These are phyloP conservation scores for Salix suchowensis DNA, from an alignment of 345 rosid species.

Conservation along the genomic window DNA sequence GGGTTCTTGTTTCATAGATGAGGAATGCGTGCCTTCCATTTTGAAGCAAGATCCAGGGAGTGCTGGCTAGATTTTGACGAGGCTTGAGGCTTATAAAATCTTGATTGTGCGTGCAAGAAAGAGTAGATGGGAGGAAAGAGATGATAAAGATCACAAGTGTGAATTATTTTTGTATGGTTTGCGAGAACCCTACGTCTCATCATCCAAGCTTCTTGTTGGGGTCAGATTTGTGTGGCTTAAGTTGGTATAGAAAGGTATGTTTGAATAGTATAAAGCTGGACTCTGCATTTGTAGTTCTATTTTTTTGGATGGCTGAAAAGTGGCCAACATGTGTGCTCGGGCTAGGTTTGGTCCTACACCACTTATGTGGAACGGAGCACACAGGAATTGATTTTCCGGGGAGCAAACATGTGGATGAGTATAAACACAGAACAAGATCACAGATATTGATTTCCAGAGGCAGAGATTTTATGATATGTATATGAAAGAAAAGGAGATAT, in stretches of 20 bases:
- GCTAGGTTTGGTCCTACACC: neutral
- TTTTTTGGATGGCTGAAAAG: neutral
- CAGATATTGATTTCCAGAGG: neutral
- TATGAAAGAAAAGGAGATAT: neutral
- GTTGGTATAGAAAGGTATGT: neutral
- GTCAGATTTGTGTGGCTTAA: constrained; percentile 20
- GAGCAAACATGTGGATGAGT: neutral
- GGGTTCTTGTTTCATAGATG: constrained; percentile 11
- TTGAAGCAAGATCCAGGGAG: neutral
- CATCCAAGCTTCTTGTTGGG: neutral
- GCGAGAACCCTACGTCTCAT: constrained; percentile 37
- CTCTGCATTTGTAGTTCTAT: neutral
- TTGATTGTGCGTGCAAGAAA: neutral
- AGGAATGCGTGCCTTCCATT: constrained; percentile 17
- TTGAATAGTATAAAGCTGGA: neutral
- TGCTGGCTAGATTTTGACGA: neutral
- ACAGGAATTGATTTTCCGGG: neutral
- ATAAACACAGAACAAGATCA: neutral
- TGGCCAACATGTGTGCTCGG: neutral
- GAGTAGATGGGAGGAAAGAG: constrained; percentile 24
- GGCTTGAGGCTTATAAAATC: neutral
- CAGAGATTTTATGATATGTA: neutral
- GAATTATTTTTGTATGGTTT: constrained; percentile 29
- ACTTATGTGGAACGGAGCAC: neutral
- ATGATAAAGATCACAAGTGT: constrained; percentile 21